A percentile compares a stretch with the other conserved stretches of the same genome.
Evolutionary conservation across 257 asterid species (phyloP).

Genomic region (Mentha longifolia): DNA sequence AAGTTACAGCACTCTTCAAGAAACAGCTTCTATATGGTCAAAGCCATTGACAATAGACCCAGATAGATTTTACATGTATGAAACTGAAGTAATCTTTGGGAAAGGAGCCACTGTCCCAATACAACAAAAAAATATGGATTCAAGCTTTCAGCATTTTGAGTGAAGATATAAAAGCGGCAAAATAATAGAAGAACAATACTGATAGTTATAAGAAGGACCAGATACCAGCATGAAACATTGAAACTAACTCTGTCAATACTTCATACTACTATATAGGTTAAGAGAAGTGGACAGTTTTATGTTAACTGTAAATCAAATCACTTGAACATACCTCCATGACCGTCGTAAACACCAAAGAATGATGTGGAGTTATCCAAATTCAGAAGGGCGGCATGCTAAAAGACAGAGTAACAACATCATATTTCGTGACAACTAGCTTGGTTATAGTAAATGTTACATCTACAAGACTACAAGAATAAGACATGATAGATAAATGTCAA

Average conservation of each 20-base stretch:
- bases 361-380: conserved; percentile 80
- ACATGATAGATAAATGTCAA: conserved; percentile 10
- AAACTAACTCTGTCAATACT: background rate
- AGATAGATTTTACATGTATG: background rate
- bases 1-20: background rate
- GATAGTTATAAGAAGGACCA: background rate
- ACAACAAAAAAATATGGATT: background rate
- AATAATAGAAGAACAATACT: too few relatives aligned
- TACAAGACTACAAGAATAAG: conserved; percentile 29
- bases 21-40: background rate
- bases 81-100: background rate
- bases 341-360: conserved; percentile 97
- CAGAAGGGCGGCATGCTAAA: conserved; percentile 86
- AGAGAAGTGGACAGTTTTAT: background rate
- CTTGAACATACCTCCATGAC: conserved; percentile 85
- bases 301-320: background rate
- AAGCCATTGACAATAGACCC: background rate
- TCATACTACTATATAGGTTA: background rate
- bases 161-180: background rate
- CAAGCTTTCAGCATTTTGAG: background rate
- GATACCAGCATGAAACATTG: background rate
- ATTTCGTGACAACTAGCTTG: conserved; percentile 26
- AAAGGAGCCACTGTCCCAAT: background rate
- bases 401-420: conserved; percentile 33
- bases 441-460: conserved; percentile 25